Conservation (phyloP, 176 grass and related monocot genomes). For the Phragmites australis region DNA sequence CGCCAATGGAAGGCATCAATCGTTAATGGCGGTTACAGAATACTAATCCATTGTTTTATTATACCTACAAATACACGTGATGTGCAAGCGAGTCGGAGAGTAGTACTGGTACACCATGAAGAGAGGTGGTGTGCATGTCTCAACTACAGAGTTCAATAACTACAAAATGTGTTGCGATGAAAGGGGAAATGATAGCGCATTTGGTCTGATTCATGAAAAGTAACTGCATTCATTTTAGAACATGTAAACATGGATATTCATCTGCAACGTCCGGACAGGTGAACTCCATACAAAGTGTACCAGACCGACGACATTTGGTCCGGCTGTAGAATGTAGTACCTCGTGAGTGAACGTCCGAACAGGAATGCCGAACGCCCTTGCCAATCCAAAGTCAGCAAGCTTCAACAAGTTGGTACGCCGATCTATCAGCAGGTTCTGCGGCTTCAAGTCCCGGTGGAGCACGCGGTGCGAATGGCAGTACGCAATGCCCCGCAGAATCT, state of each 20-base stretch:
- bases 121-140: not conserved
- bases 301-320: not conserved
- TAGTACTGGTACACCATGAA: not conserved
- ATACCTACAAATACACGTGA: not conserved
- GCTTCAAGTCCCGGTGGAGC: conserved; percentile 91
- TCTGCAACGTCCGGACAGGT: not conserved
- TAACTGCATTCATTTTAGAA: not conserved
- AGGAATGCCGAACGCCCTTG: conserved; percentile 85
- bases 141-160: not conserved
- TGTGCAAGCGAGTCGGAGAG: not conserved
- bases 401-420: conserved; percentile 69
- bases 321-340: conserved; percentile 30
- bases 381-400: conserved; percentile 97
- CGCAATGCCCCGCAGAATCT: conserved; percentile 84
- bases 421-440: conserved; percentile 95
- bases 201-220: not conserved
- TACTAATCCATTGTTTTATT: not conserved
- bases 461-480: conserved; percentile 93
- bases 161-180: not conserved
- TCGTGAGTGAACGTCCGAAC: conserved; percentile 88
- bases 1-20: not conserved
- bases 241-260: not conserved
- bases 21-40: not conserved
- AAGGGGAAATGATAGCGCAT: not conserved
- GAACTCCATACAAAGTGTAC: not conserved